These are phyloP conservation scores for Mycena sp. DNA, from an alignment of 1,284 basidiomycete species.

Conservation along the genomic window DNA sequence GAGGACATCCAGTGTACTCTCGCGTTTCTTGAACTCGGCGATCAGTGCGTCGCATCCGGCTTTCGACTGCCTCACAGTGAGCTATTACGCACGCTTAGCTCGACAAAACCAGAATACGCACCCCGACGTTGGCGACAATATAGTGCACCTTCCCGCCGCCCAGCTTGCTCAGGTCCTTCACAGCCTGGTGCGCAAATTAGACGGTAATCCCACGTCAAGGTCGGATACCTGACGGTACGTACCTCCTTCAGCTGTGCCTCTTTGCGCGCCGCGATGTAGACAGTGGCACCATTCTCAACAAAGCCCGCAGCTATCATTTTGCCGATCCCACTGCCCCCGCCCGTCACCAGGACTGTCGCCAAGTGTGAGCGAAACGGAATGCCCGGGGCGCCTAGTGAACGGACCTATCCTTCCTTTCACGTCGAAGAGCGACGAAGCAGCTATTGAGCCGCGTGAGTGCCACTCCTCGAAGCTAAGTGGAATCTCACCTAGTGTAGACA, in stretches of 20 bases:
- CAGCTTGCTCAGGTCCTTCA: conserved; percentile 64
- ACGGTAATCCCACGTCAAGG: background rate
- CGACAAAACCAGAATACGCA: conserved; percentile 57
- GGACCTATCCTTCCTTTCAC: conserved; percentile 23
- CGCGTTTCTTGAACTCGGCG: conserved; percentile 72
- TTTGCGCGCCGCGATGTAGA: conserved; percentile 89
- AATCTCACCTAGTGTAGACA: conserved; percentile 17
- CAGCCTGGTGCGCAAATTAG: conserved; percentile 53
- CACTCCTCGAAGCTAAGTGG: background rate
- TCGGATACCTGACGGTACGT: conserved; percentile 23
- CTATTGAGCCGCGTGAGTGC: background rate
- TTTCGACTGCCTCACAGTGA: conserved; percentile 60
- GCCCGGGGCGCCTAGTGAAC: background rate
- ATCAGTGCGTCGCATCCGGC: conserved; percentile 84
- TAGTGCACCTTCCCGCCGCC: conserved; percentile 73
- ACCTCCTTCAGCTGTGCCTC: conserved; percentile 82
- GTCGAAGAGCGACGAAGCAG: conserved; percentile 18
- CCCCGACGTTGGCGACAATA: conserved; percentile 77
- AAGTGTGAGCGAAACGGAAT: background rate
- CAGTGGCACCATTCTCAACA: conserved; percentile 84
- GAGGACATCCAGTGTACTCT: conserved; percentile 78
- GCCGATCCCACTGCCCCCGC: conserved; percentile 82
- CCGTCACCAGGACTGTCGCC: conserved; percentile 76
- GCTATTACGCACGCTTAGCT: background rate
- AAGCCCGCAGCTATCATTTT: conserved; percentile 85